Evolutionary conservation across 352 stramenopile genomes (phyloP).

Genomic region (Pythium phragmitis): DNA sequence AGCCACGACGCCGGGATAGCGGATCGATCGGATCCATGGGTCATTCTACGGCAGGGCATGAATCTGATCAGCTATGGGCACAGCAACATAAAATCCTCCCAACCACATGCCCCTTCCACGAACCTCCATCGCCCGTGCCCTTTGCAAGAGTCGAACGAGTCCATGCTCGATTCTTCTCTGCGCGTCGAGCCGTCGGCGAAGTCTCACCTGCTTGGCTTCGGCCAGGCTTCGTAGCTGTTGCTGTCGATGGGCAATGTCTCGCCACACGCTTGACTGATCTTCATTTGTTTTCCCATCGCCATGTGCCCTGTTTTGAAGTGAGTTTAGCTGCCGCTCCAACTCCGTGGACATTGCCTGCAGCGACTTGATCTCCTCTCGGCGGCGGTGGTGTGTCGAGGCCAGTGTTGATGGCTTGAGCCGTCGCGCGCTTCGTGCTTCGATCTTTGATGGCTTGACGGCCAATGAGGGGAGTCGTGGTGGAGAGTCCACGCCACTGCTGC

Average conservation of each 20-base stretch:
- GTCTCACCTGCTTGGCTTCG: conserved; percentile 5
- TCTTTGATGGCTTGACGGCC: neutral
- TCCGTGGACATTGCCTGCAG: neutral
- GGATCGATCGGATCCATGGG: neutral
- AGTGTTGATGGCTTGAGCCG: conserved; percentile 21
- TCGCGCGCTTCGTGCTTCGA: neutral
- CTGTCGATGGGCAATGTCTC: conserved; percentile 6
- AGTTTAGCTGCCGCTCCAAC: conserved; percentile 1
- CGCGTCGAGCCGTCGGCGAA: neutral
- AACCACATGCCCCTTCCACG: neutral
- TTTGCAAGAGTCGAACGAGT: conserved; percentile 8
- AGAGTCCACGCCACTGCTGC: neutral
- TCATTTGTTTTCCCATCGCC: neutral
- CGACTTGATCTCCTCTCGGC: neutral
- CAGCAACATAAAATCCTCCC: too few relatives aligned
- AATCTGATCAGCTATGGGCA: neutral
- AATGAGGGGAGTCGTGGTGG: neutral
- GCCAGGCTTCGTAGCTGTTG: neutral
- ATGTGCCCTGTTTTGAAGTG: neutral
- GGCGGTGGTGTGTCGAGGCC: neutral
- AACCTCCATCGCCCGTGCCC: conserved; percentile 1
- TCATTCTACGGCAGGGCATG: neutral
- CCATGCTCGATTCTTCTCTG: neutral
- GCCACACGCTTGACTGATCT: conserved; percentile 4
- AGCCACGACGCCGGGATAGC: too few relatives aligned